A percentile compares a stretch with the other conserved stretches of the same genome.
Evolutionary conservation across 768 basidiomycete genomes (phyloP).

Genomic region (Pleurotus sapidus): DNA sequence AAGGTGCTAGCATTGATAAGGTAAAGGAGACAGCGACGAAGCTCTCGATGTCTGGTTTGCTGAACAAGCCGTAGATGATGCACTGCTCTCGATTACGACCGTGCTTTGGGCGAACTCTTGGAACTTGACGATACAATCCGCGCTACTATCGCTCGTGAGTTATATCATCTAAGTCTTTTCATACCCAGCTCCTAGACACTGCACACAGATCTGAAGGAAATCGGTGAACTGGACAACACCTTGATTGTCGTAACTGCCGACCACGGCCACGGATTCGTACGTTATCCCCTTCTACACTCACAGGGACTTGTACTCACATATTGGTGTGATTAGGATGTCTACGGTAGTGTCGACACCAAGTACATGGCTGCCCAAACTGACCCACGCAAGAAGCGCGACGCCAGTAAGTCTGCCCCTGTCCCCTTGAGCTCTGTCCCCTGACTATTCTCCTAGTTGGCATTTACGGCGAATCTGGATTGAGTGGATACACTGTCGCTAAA

Average conservation of each 20-base stretch:
- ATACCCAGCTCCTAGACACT: neutral
- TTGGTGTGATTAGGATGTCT: slow-evolving; percentile 33
- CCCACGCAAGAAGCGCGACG: slow-evolving; percentile 20
- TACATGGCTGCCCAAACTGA: slow-evolving; percentile 19
- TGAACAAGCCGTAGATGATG: slow-evolving; percentile 31
- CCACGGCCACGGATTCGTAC: slow-evolving; percentile 43
- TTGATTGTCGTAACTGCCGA: slow-evolving; percentile 44
- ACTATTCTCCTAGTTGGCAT: slow-evolving; percentile 27
- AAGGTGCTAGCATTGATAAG: slow-evolving; percentile 44
- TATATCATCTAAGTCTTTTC: neutral
- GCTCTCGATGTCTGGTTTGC: neutral
- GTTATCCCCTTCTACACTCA: slow-evolving; percentile 10
- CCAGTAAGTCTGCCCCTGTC: slow-evolving; percentile 9
- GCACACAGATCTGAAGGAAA: slow-evolving; percentile 34
- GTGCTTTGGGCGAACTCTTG: slow-evolving; percentile 43
- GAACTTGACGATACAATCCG: slow-evolving; percentile 44
- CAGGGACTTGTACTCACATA: neutral
- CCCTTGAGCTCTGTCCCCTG: neutral
- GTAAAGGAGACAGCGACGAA: neutral
- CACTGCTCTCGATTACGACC: slow-evolving; percentile 44
- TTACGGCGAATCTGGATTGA: slow-evolving; percentile 35
- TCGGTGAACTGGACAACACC: slow-evolving; percentile 39
- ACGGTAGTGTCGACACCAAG: slow-evolving; percentile 23
- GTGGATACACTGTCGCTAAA: slow-evolving; percentile 35
- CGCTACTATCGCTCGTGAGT: slow-evolving; percentile 37